Evolutionary conservation across 768 basidiomycete species (phyloP).

Genomic region (Tylopilus rubrobrunneus): DNA sequence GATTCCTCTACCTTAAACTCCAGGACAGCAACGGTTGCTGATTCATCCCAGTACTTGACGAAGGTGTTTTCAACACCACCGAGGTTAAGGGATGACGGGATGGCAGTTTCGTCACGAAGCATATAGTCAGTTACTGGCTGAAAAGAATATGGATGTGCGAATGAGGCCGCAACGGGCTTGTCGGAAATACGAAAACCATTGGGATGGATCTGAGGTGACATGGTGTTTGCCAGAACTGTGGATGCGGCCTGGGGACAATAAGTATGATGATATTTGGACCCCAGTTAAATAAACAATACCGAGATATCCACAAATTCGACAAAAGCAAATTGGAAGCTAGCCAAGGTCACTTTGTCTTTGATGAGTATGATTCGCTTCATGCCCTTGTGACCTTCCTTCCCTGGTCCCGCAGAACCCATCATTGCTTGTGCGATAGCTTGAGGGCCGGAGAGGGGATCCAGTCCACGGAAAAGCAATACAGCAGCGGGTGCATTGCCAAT

Average conservation of each 20-base stretch:
- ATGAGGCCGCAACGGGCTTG: slow-evolving; percentile 85
- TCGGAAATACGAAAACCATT: slow-evolving; percentile 92
- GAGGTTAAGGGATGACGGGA: slow-evolving; percentile 60
- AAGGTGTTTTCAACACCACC: slow-evolving; percentile 71
- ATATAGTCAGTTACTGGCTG: slow-evolving; percentile 74
- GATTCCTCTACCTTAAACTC: slow-evolving; percentile 76
- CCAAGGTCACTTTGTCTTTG: slow-evolving; percentile 83
- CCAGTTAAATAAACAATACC: slow-evolving; percentile 39
- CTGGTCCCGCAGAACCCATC: slow-evolving; percentile 73
- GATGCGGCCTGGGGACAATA: slow-evolving; percentile 63
- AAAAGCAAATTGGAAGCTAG: slow-evolving; percentile 92
- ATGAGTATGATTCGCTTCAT: slow-evolving; percentile 87
- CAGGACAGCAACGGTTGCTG: slow-evolving; percentile 66
- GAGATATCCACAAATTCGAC: slow-evolving; percentile 85
- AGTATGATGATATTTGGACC: slow-evolving; percentile 4
- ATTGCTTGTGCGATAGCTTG: slow-evolving; percentile 85
- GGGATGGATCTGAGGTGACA: slow-evolving; percentile 85
- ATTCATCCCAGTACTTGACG: slow-evolving; percentile 93
- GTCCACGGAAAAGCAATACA: slow-evolving; percentile 84
- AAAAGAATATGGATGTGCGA: slow-evolving; percentile 89
- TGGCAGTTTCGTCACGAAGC: slow-evolving; percentile 72
- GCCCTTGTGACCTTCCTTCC: slow-evolving; percentile 76
- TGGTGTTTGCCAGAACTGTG: slow-evolving; percentile 74
- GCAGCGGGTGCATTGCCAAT: slow-evolving; percentile 83
- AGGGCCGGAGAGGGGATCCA: slow-evolving; percentile 84